Evolutionary conservation across 441 rosid genomes (phyloP).

Genomic region (Syzygium malaccense): DNA sequence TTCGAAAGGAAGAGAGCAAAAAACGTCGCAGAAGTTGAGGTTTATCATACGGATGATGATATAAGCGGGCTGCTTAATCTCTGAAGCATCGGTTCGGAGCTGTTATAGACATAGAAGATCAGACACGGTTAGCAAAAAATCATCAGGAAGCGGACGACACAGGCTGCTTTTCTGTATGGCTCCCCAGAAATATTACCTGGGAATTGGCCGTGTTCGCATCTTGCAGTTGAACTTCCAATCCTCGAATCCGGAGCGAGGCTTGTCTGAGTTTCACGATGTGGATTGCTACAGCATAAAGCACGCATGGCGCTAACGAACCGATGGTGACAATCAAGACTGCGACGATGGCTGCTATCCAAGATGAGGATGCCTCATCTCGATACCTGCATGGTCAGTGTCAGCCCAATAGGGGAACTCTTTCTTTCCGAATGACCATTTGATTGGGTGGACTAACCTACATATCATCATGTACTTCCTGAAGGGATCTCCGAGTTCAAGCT

Average conservation of each 20-base stretch:
- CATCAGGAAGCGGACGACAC: accelerated
- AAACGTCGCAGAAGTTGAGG: neutral
- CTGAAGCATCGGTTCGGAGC: neutral
- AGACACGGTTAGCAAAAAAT: accelerated
- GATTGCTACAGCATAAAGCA: neutral
- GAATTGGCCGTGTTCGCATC: neutral
- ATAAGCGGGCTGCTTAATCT: neutral
- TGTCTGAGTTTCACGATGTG: accelerated
- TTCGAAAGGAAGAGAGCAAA: accelerated
- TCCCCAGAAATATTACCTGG: accelerated
- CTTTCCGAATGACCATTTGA: neutral
- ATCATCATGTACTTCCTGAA: neutral
- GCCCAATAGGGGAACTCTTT: neutral
- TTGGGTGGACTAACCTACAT: neutral
- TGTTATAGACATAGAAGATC: neutral
- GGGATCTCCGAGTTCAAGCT: neutral
- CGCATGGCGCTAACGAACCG: accelerated
- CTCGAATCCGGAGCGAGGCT: accelerated
- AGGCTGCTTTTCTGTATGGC: accelerated
- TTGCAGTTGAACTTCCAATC: neutral
- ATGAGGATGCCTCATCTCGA: accelerated
- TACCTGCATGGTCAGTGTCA: neutral
- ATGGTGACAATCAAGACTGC: accelerated
- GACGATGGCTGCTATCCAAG: neutral
- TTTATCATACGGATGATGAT: neutral